A percentile compares a stretch with the other conserved stretches of the same genome.
Evolutionary conservation across 2,329 filamentous ascomycete species (phyloP).

Genomic region (Pyricularia sp.): DNA sequence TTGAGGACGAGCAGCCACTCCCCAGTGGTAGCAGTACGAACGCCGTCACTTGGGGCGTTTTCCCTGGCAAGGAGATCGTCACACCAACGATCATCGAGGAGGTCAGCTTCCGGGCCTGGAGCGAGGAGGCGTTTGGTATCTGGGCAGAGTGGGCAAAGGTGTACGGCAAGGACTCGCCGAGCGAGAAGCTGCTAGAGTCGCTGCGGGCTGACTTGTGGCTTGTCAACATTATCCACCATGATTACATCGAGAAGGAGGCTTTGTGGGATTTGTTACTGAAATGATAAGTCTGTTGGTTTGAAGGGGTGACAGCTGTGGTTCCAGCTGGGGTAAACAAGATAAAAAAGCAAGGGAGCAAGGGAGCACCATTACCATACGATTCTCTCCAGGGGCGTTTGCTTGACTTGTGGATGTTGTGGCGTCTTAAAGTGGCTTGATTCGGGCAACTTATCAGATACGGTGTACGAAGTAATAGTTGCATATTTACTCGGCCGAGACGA

Average conservation of each 20-base stretch:
- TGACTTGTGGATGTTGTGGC: not conserved
- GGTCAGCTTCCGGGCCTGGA: slow-evolving; percentile 88
- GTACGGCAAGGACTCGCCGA: slow-evolving; percentile 66
- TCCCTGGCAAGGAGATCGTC: slow-evolving; percentile 90
- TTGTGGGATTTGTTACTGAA: slow-evolving; percentile 59
- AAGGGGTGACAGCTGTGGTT: not conserved
- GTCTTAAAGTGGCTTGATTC: not conserved
- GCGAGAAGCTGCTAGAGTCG: slow-evolving; percentile 59
- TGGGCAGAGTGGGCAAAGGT: slow-evolving; percentile 91
- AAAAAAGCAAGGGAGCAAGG: too few species aligned
- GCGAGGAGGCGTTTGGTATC: slow-evolving; percentile 91
- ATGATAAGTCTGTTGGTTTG: slow-evolving; percentile 9
- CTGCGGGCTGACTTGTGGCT: slow-evolving; percentile 70
- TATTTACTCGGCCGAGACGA: not conserved
- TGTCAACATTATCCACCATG: slow-evolving; percentile 83
- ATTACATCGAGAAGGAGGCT: slow-evolving; percentile 60
- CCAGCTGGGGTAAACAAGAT: not conserved
- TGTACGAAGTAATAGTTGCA: too few species aligned
- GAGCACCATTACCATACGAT: too few species aligned
- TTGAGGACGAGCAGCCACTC: slow-evolving; percentile 15
- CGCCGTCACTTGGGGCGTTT: slow-evolving; percentile 94
- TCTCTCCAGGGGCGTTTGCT: not conserved
- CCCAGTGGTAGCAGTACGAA: slow-evolving; percentile 56
- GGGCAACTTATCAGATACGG: not conserved
- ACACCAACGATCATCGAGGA: slow-evolving; percentile 96